Base-by-base conservation (phyloP, 305 asterid genomes). In the Rubia tinctorum region DNA sequence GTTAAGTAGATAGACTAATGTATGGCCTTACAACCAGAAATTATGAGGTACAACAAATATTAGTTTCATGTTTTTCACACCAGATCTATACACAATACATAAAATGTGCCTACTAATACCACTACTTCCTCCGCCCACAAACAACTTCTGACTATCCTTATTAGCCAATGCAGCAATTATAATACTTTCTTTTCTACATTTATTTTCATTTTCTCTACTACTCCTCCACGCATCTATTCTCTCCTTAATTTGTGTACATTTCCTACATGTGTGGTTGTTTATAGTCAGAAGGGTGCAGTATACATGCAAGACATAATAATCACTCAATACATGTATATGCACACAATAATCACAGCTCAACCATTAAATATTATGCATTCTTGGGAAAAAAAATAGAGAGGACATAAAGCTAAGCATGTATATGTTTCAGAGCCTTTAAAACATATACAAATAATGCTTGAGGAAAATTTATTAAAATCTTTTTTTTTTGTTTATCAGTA, bases 321-420 rank as follows among this genome's bases (percentile, higher is more conserved):
- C 39, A 63, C 18, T 34, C 14, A 8, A 20, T 10, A 63, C 20
- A 63, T 30, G 18, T 63, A 63, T 17, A 63, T 34, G n/a, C 22
- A 34, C 43, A 63, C 20, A 63, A 23, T 6, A 17, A 27, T 92
- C 74, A 96, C 97, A 40, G 42, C 37, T 61, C 17, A 27, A 13
- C 9, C 34, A 62, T 43, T 10, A 2, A 30, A 62, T 6, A 62
- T 13, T 7, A 53, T 53, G 59, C 59, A 53, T 53, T 44, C 49
- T 44, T 44, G 34, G n/a, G 34, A 30, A 30, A 30, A 30, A 30
- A 30, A 30, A 30, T 47, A 45, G 45, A 64, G 43, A 15, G 34
- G 34, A 30, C 34, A 30, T 30, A 30, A 30, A 3, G 34, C 34
- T 3, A 30, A 30, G 34, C 34, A 30, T 30, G 34, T 3, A 30